Percentiles rank a stretch among this genome's conserved stretches.
Conservation (phyloP, 345 rosid species). For the Draba incana region DNA sequence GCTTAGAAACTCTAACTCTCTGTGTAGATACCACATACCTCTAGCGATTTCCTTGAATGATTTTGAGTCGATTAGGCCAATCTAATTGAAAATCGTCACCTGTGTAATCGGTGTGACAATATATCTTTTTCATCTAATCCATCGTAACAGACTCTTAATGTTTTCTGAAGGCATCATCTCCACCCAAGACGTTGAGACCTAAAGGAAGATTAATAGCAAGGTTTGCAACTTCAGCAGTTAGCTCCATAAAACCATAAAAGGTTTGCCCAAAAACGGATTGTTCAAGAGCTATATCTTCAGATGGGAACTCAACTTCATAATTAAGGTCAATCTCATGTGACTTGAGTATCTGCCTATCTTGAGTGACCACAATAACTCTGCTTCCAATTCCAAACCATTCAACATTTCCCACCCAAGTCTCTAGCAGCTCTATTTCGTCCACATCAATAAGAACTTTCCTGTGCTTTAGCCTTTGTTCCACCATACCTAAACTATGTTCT, state of each 20-base stretch:
- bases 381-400: constrained; percentile 22
- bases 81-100: constrained; percentile 48
- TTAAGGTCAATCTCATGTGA: constrained; percentile 1
- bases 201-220: constrained; percentile 39
- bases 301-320: constrained; percentile 25
- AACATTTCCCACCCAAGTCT: constrained; percentile 10
- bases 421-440: neutral
- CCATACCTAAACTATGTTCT: no score
- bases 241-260: neutral
- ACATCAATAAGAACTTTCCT: no score
- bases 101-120: constrained; percentile 50
- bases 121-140: neutral
- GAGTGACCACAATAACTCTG: constrained; percentile 22
- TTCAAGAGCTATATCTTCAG: neutral
- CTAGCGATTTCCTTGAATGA: constrained; percentile 63
- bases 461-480: no score
- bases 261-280: constrained; percentile 7
- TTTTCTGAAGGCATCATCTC: neutral
- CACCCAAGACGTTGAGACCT: constrained; percentile 32
- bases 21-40: constrained; percentile 63
- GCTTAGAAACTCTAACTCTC: constrained; percentile 46
- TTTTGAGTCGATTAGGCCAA: constrained; percentile 65
- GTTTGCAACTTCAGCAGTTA: neutral
- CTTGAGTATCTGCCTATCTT: constrained; percentile 21
- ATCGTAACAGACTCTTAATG: constrained; percentile 16